A percentile compares a stretch with the other conserved stretches of the same genome.
These are phyloP conservation scores for Plasmodium chabaudi DNA, from an alignment of 169 alveolate genomes.

Conservation along the genomic window DNA sequence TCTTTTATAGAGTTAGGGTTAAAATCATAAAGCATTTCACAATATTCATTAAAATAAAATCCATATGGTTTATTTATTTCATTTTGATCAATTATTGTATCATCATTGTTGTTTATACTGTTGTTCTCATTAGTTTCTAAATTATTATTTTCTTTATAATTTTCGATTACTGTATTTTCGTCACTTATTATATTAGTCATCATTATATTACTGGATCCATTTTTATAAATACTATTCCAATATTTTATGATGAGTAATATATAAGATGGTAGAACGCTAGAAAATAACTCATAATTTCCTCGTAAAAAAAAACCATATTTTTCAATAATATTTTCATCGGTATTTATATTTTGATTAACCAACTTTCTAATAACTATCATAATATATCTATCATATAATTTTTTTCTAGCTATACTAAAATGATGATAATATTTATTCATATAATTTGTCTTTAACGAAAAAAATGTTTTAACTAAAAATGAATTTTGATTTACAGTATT, in stretches of 20 bases:
- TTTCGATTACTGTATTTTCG: too few species aligned
- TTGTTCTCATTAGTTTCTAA: background rate
- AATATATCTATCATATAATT: slow-evolving; percentile 69
- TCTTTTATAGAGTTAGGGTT: background rate
- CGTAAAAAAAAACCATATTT: slow-evolving; percentile 55
- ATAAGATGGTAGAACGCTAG: slow-evolving; percentile 60
- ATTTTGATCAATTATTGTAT: background rate
- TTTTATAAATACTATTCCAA: slow-evolving; percentile 28
- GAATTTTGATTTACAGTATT: background rate
- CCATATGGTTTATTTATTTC: slow-evolving; percentile 1
- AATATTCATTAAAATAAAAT: slow-evolving; percentile 32
- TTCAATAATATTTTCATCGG: slow-evolving; percentile 6
- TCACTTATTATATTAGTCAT: background rate
- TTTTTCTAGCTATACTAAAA: slow-evolving; percentile 52
- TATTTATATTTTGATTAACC: slow-evolving; percentile 30
- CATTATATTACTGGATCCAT: background rate
- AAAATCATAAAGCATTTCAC: slow-evolving; percentile 28
- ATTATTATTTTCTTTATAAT: too few species aligned
- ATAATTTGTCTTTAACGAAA: slow-evolving; percentile 32
- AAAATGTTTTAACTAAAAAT: slow-evolving; percentile 4
- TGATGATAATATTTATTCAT: slow-evolving; percentile 75
- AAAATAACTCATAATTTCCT: slow-evolving; percentile 57
- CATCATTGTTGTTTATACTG: background rate
- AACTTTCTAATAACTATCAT: slow-evolving; percentile 59
- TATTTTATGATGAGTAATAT: slow-evolving; percentile 45